Conservation (phyloP, 495 filamentous ascomycete species). For the Cryomyces minteri region DNA sequence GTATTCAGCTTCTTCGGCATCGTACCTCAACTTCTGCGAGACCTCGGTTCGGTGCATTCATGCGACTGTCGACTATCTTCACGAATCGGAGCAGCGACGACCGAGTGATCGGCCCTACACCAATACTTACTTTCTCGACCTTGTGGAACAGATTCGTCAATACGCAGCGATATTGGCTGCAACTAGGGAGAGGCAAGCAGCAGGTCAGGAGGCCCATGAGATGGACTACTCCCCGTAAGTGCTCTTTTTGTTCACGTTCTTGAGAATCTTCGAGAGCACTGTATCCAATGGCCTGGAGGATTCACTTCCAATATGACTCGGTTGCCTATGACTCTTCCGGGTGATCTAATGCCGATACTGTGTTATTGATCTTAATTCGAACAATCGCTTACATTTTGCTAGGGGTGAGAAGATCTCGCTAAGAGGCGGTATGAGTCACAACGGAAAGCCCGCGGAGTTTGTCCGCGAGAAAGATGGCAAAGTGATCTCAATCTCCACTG, state of each 20-base stretch:
- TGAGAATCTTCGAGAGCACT: no score
- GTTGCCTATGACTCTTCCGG: no score
- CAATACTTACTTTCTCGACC: slow-evolving; percentile 86
- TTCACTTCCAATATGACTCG: no score
- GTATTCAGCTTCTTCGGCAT: slow-evolving; percentile 41
- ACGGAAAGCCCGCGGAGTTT: slow-evolving; percentile 59
- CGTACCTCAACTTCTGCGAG: slow-evolving; percentile 73
- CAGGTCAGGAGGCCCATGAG: slow-evolving; percentile 20
- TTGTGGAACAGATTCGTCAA: slow-evolving; percentile 50
- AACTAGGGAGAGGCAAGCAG: slow-evolving; percentile 23
- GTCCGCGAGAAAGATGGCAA: slow-evolving; percentile 56
- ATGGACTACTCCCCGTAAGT: slow-evolving; percentile 25
- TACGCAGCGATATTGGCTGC: slow-evolving; percentile 32
- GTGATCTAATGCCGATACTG: no score
- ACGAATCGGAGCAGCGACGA: slow-evolving; percentile 62
- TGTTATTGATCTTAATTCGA: no score
- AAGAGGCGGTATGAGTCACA: slow-evolving; percentile 55
- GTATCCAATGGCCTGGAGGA: no score
- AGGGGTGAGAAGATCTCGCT: slow-evolving; percentile 52
- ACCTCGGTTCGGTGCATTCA: slow-evolving; percentile 72
- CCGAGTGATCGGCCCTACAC: slow-evolving; percentile 74
- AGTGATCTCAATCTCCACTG: slow-evolving; percentile 49
- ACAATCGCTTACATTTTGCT: neutral
- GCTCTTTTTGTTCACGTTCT: neutral
- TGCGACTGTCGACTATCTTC: slow-evolving; percentile 59